Conservation (phyloP, 306 rosid species). For the Lathyrus sativus region DNA sequence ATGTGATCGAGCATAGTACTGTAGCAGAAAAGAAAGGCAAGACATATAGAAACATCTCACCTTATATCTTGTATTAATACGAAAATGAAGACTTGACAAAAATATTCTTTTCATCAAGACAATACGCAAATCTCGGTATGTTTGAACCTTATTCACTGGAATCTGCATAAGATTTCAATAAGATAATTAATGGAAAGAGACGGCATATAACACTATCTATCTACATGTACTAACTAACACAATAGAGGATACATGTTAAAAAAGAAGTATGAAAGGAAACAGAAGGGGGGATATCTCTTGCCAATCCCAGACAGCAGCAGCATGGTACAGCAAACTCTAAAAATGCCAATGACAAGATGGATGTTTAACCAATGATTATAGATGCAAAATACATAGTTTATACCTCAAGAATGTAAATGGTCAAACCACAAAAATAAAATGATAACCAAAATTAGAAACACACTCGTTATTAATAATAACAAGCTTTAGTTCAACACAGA, state of each 20-base stretch:
- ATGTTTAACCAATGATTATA: too few relatives aligned
- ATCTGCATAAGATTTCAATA: constrained; percentile 60
- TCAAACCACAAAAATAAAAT: too few relatives aligned
- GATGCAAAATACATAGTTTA: too few relatives aligned
- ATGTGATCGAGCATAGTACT: constrained; percentile 16
- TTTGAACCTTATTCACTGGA: constrained; percentile 85
- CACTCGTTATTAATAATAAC: neutral
- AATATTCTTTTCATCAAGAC: constrained; percentile 99
- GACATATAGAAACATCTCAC: constrained; percentile 41
- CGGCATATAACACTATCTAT: neutral
- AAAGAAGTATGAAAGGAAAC: constrained; percentile 29
- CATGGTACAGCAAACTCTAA: neutral
- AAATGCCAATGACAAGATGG: too few relatives aligned
- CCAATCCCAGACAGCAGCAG: constrained; percentile 18
- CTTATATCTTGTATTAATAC: constrained; percentile 97
- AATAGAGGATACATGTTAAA: neutral
- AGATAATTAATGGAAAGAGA: constrained; percentile 2
- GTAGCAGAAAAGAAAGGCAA: constrained; percentile 15
- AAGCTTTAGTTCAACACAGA: neutral
- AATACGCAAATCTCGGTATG: constrained; percentile 84
- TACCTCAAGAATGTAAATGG: too few relatives aligned
- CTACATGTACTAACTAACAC: constrained; percentile 11
- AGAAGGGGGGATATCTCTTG: constrained; percentile 11
- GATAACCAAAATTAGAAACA: neutral
- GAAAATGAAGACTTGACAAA: constrained; percentile 95